Conservation (phyloP, 73 alveolate genomes). For the Paramecium sonneborni region DNA sequence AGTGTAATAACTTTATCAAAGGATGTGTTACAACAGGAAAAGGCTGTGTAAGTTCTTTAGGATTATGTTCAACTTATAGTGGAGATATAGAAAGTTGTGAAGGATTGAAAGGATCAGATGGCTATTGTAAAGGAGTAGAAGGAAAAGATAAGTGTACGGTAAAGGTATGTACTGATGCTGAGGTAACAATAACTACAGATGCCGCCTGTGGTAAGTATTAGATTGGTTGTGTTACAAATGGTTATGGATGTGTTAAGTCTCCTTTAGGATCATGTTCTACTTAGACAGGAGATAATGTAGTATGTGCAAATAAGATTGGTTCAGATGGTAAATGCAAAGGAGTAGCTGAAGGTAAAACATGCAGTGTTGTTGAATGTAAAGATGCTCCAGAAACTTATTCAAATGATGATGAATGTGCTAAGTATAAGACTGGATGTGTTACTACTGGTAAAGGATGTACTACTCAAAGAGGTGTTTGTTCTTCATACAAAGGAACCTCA, state of each 20-base stretch:
- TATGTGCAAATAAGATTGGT: background rate
- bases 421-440: background rate
- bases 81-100: background rate
- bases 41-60: background rate
- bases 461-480: background rate
- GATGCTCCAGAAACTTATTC: background rate
- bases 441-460: conserved; percentile 47
- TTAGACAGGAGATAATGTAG: background rate
- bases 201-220: conserved; percentile 5
- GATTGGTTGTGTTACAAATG: conserved; percentile 8
- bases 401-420: background rate
- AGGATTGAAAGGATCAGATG: conserved; percentile 31
- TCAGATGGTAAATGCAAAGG: conserved; percentile 47
- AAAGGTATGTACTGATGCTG: background rate
- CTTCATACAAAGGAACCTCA: background rate
- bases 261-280: conserved; percentile 30
- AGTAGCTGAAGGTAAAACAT: background rate
- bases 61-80: background rate
- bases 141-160: background rate
- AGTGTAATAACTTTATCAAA: background rate
- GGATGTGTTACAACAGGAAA: conserved; percentile 53
- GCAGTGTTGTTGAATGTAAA: background rate
- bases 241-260: conserved; percentile 28
- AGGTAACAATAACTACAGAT: background rate
- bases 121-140: conserved; percentile 19